Evolutionary conservation across 352 stramenopile genomes (phyloP), one percentile per base, ranked within the genome.

Genomic region (Globisporangium echinulatum): DNA sequence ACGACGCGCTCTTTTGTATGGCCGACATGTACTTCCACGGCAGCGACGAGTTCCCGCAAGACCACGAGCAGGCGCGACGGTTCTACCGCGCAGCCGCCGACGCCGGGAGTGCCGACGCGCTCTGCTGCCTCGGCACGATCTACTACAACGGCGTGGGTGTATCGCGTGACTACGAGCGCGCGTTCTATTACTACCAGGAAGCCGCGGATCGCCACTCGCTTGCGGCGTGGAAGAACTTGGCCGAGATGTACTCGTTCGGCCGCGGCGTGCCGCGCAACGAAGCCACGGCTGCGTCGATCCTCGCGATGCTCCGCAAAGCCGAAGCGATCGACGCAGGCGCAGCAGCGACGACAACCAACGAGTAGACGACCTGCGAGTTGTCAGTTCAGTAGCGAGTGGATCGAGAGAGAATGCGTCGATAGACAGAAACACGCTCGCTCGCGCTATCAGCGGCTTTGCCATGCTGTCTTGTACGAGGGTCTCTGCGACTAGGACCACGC

Each of bases 111-210:
- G 76, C 80, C 10, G 78, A 94, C 39, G 82, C 85, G 48, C 88
- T 84, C 53, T 91, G 79, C 59, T 93, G 82, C 63, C 83, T 95
- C 14, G 87, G 85, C 33, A 72, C 82, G 11, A 61, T 95, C 47
- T 87, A 87, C 67, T 94, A 93, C 66, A 84, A 90, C 51, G 81
- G 82, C 15, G 63, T 81, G 42, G 84, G 84, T 25, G 81, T 92
- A 46, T 49, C 75, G 60, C 63, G 80, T 52, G 77, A 95, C 64
- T 94, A 76, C 55, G 62, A 86, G 55, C 80, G 82, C 64, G 87
- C 87, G 40, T 94, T 96, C 56, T 56, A 89, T 59, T 92, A 90
- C 64, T 96, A 94, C 64, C 85, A 95, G 64, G 82, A 89, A 49
- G 85, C 87, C 4, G 87, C 85, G 15, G 85, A 94, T 48, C 75